These are phyloP conservation scores for Vigna trinervia DNA, from an alignment of 306 rosid species.

Conservation along the genomic window DNA sequence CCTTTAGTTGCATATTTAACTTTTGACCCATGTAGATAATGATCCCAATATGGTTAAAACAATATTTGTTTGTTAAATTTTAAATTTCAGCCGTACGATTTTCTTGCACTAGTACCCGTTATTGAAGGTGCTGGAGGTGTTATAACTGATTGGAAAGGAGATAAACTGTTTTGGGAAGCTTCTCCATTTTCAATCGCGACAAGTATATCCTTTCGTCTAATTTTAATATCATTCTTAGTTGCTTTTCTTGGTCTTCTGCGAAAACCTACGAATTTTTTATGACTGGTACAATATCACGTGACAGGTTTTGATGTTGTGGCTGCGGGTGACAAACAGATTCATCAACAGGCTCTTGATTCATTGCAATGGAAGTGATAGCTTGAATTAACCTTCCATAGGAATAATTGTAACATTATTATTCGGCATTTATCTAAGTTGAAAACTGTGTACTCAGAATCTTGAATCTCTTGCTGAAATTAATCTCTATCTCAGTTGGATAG, in stretches of 20 bases:
- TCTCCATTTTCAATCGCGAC: constrained; percentile 65
- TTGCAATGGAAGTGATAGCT: constrained; percentile 67
- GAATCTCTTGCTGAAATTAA: neutral
- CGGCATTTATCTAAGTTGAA: constrained; percentile 38
- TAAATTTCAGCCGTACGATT: constrained; percentile 84
- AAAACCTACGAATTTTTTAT: neutral
- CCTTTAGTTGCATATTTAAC: constrained; percentile 34
- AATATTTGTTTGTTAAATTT: constrained; percentile 8
- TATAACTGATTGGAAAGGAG: constrained; percentile 96
- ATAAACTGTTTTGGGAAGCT: constrained; percentile 84
- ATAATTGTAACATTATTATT: neutral
- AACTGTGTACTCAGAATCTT: neutral
- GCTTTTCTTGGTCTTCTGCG: constrained; percentile 20
- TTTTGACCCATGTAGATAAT: constrained; percentile 17
- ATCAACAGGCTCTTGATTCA: constrained; percentile 72
- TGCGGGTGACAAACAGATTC: constrained; percentile 85
- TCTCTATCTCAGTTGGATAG: constrained; percentile 1
- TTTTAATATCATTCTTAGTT: constrained; percentile 16
- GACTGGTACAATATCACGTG: neutral
- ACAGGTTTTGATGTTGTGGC: constrained; percentile 88
- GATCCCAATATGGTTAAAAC: constrained; percentile 32
- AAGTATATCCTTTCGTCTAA: constrained; percentile 50
- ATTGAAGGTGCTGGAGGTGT: constrained; percentile 96
- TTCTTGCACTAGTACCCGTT: constrained; percentile 86
- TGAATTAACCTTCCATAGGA: neutral